phyloP scores from a whole-genome alignment of 1,139 yeast genomes.

The Geotrichum cucujoidarum region DNA sequence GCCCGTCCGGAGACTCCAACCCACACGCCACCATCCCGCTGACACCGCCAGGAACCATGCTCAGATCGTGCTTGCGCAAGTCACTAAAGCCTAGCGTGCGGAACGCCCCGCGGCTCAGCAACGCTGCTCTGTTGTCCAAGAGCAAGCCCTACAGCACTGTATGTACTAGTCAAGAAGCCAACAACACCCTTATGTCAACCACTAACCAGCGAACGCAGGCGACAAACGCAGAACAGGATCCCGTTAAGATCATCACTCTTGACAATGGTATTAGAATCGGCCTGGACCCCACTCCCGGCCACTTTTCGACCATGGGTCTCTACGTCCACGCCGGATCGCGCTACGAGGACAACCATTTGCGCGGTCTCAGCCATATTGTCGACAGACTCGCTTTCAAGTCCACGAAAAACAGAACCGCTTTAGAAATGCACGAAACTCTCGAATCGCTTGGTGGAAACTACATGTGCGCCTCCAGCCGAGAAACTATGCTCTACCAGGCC shows the following conservation, averaged over 20 bases:
- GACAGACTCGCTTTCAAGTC: conserved; percentile 86
- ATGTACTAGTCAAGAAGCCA: neutral
- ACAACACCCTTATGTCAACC: no score
- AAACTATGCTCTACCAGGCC: conserved; percentile 88
- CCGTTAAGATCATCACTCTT: conserved; percentile 38
- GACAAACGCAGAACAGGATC: conserved; percentile 3
- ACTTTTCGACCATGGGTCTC: conserved; percentile 85
- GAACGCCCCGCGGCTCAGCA: neutral
- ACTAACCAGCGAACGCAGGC: conserved; percentile 3
- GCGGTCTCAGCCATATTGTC: conserved; percentile 76
- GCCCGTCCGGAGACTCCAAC: no score
- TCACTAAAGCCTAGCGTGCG: no score
- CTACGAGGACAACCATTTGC: conserved; percentile 51
- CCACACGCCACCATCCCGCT: no score
- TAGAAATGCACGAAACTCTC: conserved; percentile 68
- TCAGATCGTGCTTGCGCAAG: no score
- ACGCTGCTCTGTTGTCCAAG: neutral
- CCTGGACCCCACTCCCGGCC: conserved; percentile 83
- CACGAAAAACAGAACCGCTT: conserved; percentile 56
- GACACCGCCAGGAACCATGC: no score
- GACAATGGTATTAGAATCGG: conserved; percentile 78
- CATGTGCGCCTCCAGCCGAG: conserved; percentile 91
- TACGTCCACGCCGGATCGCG: conserved; percentile 90
- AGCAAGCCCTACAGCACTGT: conserved; percentile 10
- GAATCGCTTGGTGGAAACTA: conserved; percentile 88